These are phyloP conservation scores for Parmelia sp. DNA, from an alignment of 495 filamentous ascomycete genomes.

Conservation along the genomic window DNA sequence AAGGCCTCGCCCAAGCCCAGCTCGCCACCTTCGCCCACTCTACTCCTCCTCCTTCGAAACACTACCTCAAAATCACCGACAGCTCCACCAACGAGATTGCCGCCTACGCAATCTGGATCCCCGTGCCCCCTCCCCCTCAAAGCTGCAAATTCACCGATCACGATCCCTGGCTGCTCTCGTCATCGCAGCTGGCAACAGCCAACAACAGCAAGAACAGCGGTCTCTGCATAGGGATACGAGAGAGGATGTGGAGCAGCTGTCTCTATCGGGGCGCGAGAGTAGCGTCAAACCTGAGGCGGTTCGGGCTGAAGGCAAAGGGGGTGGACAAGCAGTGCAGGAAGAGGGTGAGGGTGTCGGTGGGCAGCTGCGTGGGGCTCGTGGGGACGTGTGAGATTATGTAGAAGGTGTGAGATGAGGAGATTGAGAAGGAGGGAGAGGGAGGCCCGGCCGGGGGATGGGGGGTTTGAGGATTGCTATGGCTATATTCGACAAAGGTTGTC, in stretches of 20 bases:
- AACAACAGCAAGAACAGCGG: background rate
- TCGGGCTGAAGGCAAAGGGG: background rate
- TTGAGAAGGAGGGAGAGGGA: background rate
- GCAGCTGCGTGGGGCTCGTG: background rate
- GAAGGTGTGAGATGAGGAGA: no score
- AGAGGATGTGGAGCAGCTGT: constrained; percentile 1
- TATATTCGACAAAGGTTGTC: background rate
- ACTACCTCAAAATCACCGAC: background rate
- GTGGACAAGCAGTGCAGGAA: background rate
- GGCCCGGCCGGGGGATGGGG: background rate
- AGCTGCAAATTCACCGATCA: background rate
- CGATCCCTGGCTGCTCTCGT: background rate
- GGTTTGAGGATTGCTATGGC: background rate
- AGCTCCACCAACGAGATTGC: constrained; percentile 3
- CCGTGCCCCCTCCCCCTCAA: background rate
- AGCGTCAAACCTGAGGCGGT: background rate
- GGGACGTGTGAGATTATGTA: background rate
- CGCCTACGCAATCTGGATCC: background rate
- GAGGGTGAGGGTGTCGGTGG: background rate
- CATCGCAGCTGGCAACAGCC: background rate
- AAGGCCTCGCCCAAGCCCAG: background rate
- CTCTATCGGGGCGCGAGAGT: background rate
- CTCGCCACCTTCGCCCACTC: background rate
- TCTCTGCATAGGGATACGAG: background rate
- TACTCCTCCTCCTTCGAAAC: background rate